Evolutionary conservation across 148 eudicot species (phyloP), one percentile per base, ranked within the genome.

Genomic region (Polygonum maritimum): DNA sequence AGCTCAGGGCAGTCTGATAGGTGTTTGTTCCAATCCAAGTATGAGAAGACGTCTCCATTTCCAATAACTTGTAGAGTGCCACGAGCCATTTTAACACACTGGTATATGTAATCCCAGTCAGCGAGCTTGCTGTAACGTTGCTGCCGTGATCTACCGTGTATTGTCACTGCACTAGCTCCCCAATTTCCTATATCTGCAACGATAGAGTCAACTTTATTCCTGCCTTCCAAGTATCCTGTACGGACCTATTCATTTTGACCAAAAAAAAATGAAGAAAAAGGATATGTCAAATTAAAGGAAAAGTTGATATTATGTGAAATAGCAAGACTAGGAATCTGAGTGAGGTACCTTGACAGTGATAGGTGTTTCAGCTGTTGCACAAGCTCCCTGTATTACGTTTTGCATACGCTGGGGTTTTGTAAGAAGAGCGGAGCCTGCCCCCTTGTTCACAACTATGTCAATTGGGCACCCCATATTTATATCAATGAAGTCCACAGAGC

Each of bases 381-480:
- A 86, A 84, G 92, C 89, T 57, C 87, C 87, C 76, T 86, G 91
- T 79, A 92, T 79, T 54, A 92, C 87, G 80, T 86, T 89, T 81
- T 92, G 91, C 93, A 96, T 91, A 35, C 99, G 84, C 92, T 89
- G 69, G 41, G 99, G 98, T 80, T 96, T 96, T 48, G 89, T 91
- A 67, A 96, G 89, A 79, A 96, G 94, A 77, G 98, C 94, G 72
- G 99, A 96, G 31, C 99, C 99, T 77, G 91, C 99, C 73, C 99
- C 99, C 82, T 96, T 96, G 72, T 86, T 91, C 60, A 92, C 97
- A 52, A 96, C 98, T 79, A 96, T 79, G 83, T 96, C 99, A 82
- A 96, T 96, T 8, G 99, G 99, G 63, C 99, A 96, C 4, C 99
- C 99, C 99, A 96, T 96, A 76, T 96, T 96, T 49, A 96, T 89